Evolutionary conservation across 1,139 yeast species (phyloP).

Genomic region (Diutina sp.): DNA sequence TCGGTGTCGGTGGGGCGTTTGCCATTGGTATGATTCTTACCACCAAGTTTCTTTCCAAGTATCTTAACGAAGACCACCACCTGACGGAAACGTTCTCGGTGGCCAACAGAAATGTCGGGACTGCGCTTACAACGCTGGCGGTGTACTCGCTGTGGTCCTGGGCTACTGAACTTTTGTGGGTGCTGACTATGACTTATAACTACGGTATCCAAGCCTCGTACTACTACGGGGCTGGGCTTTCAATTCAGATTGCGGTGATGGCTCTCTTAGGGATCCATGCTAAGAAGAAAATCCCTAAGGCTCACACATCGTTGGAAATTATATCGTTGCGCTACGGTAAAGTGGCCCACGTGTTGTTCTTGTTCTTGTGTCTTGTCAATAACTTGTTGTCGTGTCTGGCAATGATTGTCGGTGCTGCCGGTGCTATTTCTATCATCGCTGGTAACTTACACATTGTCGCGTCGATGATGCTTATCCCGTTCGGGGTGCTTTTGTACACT

Average conservation of each 20-base stretch:
- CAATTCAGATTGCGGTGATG: conserved; percentile 18
- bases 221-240: conserved; percentile 17
- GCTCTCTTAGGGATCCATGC: conserved; percentile 17
- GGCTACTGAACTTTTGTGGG: conserved; percentile 1
- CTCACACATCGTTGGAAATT: conserved; percentile 19
- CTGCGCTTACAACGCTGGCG: conserved; percentile 15
- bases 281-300: conserved; percentile 17
- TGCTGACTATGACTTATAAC: conserved; percentile 4
- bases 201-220: conserved; percentile 17
- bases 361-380: conserved; percentile 18
- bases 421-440: conserved; percentile 20
- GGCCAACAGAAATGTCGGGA: conserved; percentile 16
- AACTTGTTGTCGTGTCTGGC: conserved; percentile 20
- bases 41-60: conserved; percentile 13
- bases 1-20: conserved; percentile 19
- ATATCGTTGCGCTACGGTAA: conserved; percentile 19
- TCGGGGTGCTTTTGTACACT: conserved; percentile 31
- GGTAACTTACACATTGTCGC: conserved; percentile 21
- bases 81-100: conserved; percentile 20
- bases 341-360: conserved; percentile 16
- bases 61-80: conserved; percentile 15
- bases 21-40: conserved; percentile 18
- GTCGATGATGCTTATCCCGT: conserved; percentile 21
- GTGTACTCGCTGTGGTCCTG: conserved; percentile 11
- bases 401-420: conserved; percentile 26